Conservation (phyloP, 2,329 filamentous ascomycete species). For the Chaetomium olivaceum region DNA sequence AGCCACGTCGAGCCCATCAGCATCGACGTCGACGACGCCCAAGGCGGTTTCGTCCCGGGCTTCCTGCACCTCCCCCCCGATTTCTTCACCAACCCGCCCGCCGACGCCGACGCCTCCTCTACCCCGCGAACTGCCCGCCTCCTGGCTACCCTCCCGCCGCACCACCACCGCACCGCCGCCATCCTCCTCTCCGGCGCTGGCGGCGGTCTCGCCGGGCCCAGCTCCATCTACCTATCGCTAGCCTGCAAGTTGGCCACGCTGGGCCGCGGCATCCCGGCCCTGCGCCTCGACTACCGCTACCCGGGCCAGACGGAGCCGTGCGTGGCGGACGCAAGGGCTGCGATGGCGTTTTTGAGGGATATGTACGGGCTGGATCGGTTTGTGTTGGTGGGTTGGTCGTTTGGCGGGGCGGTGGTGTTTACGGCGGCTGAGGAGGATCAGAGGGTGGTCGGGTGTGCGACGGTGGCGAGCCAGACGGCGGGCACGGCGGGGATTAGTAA, state of each 20-base stretch:
- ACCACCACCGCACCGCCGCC: constrained; percentile 29
- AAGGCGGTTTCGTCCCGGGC: constrained; percentile 32
- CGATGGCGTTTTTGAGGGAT: constrained; percentile 40
- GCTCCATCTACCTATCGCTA: constrained; percentile 43
- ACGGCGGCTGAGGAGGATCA: constrained; percentile 39
- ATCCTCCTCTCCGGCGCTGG: constrained; percentile 32
- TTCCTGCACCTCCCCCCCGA: constrained; percentile 39
- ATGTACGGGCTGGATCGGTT: constrained; percentile 38
- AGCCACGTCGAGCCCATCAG: constrained; percentile 21
- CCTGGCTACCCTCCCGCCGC: constrained; percentile 6
- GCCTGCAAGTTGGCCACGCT: constrained; percentile 44
- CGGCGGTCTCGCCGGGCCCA: constrained; percentile 34
- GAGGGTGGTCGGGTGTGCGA: constrained; percentile 39
- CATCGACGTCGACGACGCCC: constrained; percentile 25
- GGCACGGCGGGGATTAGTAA: constrained; percentile 38
- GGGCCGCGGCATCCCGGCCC: constrained; percentile 38
- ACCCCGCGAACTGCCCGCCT: constrained; percentile 33
- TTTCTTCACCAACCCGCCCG: constrained; percentile 25
- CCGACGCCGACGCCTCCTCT: neutral
- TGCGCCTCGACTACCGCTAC: constrained; percentile 44
- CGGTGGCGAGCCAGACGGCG: constrained; percentile 43
- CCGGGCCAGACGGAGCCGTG: constrained; percentile 37
- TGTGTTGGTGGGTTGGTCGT: constrained; percentile 46
- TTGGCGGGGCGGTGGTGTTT: constrained; percentile 45
- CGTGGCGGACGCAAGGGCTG: constrained; percentile 40